Evolutionary conservation across 768 basidiomycete species (phyloP).

Genomic region (Pleurotus giganteus): DNA sequence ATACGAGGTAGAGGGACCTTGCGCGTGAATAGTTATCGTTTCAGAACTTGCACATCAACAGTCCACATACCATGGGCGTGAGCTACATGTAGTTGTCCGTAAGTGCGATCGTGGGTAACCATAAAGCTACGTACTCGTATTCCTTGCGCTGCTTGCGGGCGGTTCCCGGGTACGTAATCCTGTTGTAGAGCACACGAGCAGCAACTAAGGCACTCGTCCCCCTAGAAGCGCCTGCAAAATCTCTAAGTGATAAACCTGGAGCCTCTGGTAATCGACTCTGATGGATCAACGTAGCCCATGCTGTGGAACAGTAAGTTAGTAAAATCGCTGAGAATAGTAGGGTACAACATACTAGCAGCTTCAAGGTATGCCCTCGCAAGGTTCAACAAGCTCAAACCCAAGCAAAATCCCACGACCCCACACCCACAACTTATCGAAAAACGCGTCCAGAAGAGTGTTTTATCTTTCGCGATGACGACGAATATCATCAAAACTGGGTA

Average conservation of each 20-base stretch:
- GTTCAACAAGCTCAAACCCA: conserved; percentile 28
- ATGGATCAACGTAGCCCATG: conserved; percentile 45
- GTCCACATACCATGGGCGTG: conserved; percentile 22
- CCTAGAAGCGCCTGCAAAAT: conserved; percentile 31
- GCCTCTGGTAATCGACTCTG: conserved; percentile 27
- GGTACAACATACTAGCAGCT: conserved; percentile 31
- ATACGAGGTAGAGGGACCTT: conserved; percentile 28
- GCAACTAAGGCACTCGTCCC: conserved; percentile 26
- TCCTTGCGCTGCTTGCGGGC: conserved; percentile 20
- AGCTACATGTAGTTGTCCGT: conserved; percentile 19
- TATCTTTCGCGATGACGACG: conserved; percentile 22
- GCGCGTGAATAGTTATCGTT: background rate
- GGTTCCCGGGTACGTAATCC: conserved; percentile 24
- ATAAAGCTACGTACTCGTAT: conserved; percentile 25
- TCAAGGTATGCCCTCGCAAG: conserved; percentile 31
- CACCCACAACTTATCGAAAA: conserved; percentile 34
- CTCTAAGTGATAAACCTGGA: conserved; percentile 33
- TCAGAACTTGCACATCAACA: background rate
- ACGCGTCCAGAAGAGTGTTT: conserved; percentile 37
- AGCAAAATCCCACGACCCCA: conserved; percentile 27
- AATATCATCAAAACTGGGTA: conserved; percentile 33
- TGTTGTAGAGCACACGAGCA: conserved; percentile 33
- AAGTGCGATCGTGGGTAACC: background rate
- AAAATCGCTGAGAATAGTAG: background rate
- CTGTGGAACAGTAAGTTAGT: conserved; percentile 19